Evolutionary conservation across 345 rosid genomes (phyloP).

Genomic region (Orychophragmus violaceus): DNA sequence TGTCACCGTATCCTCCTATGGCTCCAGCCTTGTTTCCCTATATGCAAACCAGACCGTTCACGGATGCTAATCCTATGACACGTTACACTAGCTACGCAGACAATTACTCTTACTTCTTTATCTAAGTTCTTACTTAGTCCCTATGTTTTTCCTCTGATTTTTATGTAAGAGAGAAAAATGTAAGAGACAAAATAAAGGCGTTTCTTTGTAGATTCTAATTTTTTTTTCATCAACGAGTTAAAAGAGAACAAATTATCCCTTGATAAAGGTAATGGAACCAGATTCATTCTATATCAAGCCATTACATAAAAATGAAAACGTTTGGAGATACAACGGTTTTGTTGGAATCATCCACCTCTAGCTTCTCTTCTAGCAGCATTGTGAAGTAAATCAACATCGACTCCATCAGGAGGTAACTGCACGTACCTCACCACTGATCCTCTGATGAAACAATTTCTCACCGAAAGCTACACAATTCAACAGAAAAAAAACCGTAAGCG

Average conservation of each 20-base stretch:
- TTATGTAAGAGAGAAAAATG: neutral
- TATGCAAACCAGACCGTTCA: neutral
- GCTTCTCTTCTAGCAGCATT: constrained; percentile 99
- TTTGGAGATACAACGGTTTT: neutral
- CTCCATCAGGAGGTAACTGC: constrained; percentile 92
- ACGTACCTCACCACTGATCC: constrained; percentile 98
- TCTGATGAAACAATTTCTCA: no score
- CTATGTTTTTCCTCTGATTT: neutral
- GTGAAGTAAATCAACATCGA: no score
- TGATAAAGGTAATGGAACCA: neutral
- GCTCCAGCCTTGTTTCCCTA: neutral
- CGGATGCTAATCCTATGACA: constrained; percentile 9
- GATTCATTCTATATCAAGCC: no score
- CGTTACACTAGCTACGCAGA: constrained; percentile 22
- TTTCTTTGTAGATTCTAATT: neutral
- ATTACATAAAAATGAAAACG: constrained; percentile 25
- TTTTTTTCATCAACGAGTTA: neutral
- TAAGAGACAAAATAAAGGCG: neutral
- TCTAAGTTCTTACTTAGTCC: neutral
- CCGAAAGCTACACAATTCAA: no score
- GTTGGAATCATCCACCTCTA: constrained; percentile 61
- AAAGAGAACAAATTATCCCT: neutral
- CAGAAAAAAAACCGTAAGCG: constrained; percentile 29
- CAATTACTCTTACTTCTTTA: constrained; percentile 18
- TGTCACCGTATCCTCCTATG: constrained; percentile 23